Evolutionary conservation across 257 asterid species (phyloP).

Genomic region (Leptodermis oblonga): DNA sequence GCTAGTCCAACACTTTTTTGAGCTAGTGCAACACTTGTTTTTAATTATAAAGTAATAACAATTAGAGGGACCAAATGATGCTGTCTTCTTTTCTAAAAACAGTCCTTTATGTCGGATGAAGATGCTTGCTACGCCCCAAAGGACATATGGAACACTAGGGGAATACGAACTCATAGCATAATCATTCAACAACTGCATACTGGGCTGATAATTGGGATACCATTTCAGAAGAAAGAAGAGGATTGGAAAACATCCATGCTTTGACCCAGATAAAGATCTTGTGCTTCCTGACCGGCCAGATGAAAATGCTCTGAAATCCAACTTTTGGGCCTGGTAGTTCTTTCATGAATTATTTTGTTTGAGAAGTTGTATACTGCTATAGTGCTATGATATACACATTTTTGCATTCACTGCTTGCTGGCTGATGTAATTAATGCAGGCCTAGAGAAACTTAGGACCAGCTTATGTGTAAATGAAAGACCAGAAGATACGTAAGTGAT

Average conservation of each 20-base stretch:
- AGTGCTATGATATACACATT: constrained; percentile 1
- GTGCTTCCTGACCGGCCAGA: constrained; percentile 86
- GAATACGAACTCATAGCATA: constrained; percentile 81
- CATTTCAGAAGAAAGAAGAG: constrained; percentile 67
- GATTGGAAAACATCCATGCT: constrained; percentile 88
- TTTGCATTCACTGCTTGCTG: background rate
- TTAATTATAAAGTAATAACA: too few species aligned
- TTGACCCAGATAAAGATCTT: constrained; percentile 85
- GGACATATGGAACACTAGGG: too few species aligned
- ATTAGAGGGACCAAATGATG: constrained; percentile 97
- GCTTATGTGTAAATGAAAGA: constrained; percentile 76
- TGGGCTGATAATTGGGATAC: constrained; percentile 76
- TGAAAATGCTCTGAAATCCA: constrained; percentile 44
- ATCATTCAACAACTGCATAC: constrained; percentile 88
- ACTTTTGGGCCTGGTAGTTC: constrained; percentile 73
- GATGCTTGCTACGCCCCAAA: too few species aligned
- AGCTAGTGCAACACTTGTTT: too few species aligned
- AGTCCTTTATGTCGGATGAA: too few species aligned
- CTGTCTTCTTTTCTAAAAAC: too few species aligned
- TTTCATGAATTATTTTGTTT: too few species aligned
- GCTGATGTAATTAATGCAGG: constrained; percentile 45
- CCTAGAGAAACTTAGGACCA: constrained; percentile 88
- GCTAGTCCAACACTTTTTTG: too few species aligned
- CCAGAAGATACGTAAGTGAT: constrained; percentile 82
- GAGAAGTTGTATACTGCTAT: background rate